Conservation (phyloP, 192 early-diverging fungal species). For the Coemansia biformis region DNA sequence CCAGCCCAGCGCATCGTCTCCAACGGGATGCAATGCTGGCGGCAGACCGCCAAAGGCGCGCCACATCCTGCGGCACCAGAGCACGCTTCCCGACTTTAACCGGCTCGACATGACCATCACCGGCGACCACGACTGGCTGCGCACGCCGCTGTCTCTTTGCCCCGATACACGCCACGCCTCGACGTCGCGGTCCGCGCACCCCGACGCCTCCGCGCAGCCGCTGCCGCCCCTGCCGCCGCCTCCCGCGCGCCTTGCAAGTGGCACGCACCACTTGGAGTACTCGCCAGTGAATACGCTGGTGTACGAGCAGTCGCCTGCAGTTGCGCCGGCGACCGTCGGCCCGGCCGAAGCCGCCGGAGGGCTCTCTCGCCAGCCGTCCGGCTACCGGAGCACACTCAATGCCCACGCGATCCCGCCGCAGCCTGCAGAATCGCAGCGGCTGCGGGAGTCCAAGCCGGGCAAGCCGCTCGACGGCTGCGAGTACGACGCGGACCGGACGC, state of each 20-base stretch:
- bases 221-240: slow-evolving; percentile 20
- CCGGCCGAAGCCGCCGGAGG: slow-evolving; percentile 1
- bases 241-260: slow-evolving; percentile 37
- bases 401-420: background rate
- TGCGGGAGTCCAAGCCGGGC: background rate
- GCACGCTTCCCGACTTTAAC: slow-evolving; percentile 24
- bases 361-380: slow-evolving; percentile 4
- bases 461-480: background rate
- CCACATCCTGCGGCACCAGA: slow-evolving; percentile 34
- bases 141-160: background rate
- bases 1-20: background rate
- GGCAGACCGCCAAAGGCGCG: slow-evolving; percentile 8
- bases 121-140: background rate
- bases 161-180: background rate
- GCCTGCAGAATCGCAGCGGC: background rate
- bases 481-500: slow-evolving; percentile 6
- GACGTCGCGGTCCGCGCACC: background rate
- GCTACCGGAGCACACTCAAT: background rate
- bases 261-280: slow-evolving; percentile 19
- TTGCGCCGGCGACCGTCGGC: slow-evolving; percentile 2
- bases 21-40: background rate
- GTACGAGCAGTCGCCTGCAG: slow-evolving; percentile 20
- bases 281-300: slow-evolving; percentile 45
- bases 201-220: background rate
- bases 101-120: background rate